Evolutionary conservation across 2,329 filamentous ascomycete species (phyloP), one percentile per base, ranked within the genome.

Genomic region (Arthroderma sp.): DNA sequence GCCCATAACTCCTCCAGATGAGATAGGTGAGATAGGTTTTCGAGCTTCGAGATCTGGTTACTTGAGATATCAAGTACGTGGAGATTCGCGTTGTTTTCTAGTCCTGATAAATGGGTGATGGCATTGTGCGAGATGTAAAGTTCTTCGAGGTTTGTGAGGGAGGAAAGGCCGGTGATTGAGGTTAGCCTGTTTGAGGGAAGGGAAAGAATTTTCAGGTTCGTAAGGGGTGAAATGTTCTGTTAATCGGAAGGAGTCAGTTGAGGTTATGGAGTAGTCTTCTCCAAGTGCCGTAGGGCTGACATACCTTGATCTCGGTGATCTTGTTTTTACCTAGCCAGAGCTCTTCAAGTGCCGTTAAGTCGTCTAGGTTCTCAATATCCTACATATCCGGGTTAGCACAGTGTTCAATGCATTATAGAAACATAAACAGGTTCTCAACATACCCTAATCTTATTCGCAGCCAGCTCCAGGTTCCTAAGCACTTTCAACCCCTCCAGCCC

Each of bases 321-420:
- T 94, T 95, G 69, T 95, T 95, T 73, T 94, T 96, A 47, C 86
- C 91, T 11, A 96, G 68, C 88, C 88, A 96, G 10, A 95, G 72
- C 62, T 94, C 80, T 61, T 93, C 82, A n/a, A 98, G 68, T 5
- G 74, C 74, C n/a, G 72, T 74, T 38, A 96, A 68, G 1, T 75
- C 74, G 36, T 91, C 84, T 30, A 98, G 72, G 49, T 91, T 91
- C 58, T 87, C 75, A 46, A 98, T 87, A 61, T 89, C 82, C 68
- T 71, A 48, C 15, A 46, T 42, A 32, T 8, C 36, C 50, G 44
- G 29, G 31, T 22, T 40, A 53, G 33, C 10, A 42, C 33, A 31
- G 15, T 36, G 22, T 32, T 48, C 39, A 45, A 29, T 9, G 10
- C 6, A 29, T 22, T 22, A 22, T 4, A 29, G n/a, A 27, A 37